These are phyloP conservation scores for Ustilago trichophora DNA, from an alignment of 1,284 basidiomycete genomes.

Conservation along the genomic window DNA sequence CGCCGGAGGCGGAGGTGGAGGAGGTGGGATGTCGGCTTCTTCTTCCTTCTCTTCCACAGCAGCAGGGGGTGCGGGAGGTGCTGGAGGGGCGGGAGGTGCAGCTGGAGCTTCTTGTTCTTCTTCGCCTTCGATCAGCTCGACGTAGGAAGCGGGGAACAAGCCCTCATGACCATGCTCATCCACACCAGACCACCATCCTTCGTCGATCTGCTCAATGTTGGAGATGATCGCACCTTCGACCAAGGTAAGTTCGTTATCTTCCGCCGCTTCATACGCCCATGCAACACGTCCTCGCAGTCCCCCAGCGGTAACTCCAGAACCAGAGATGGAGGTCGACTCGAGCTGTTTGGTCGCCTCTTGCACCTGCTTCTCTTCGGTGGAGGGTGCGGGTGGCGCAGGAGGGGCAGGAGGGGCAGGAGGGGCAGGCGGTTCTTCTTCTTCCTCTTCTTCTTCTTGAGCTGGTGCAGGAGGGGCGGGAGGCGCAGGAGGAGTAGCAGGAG, in stretches of 20 bases:
- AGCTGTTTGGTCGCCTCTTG: slow-evolving; percentile 32
- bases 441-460: slow-evolving; percentile 11
- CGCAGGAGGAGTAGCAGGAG: slow-evolving; percentile 34
- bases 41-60: too few relatives aligned
- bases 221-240: slow-evolving; percentile 58
- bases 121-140: slow-evolving; percentile 53
- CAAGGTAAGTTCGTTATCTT: slow-evolving; percentile 62
- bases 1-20: slow-evolving; percentile 29
- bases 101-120: slow-evolving; percentile 68
- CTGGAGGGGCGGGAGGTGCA: slow-evolving; percentile 59
- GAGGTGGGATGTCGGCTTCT: slow-evolving; percentile 14
- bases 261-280: slow-evolving; percentile 62
- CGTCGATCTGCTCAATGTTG: slow-evolving; percentile 60
- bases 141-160: slow-evolving; percentile 63
- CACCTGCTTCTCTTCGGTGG: slow-evolving; percentile 11
- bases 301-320: slow-evolving; percentile 1
- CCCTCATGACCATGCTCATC: slow-evolving; percentile 56
- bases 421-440: slow-evolving; percentile 8
- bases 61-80: slow-evolving; percentile 27
- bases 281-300: slow-evolving; percentile 52
- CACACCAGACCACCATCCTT: slow-evolving; percentile 65
- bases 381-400: slow-evolving; percentile 18
- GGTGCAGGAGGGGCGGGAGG: slow-evolving; percentile 43
- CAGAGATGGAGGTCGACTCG: slow-evolving; percentile 19
- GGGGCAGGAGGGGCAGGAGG: slow-evolving; percentile 32